phyloP scores from a whole-genome alignment of 2,329 filamentous ascomycete species.

The Botrytis fragariae region DNA sequence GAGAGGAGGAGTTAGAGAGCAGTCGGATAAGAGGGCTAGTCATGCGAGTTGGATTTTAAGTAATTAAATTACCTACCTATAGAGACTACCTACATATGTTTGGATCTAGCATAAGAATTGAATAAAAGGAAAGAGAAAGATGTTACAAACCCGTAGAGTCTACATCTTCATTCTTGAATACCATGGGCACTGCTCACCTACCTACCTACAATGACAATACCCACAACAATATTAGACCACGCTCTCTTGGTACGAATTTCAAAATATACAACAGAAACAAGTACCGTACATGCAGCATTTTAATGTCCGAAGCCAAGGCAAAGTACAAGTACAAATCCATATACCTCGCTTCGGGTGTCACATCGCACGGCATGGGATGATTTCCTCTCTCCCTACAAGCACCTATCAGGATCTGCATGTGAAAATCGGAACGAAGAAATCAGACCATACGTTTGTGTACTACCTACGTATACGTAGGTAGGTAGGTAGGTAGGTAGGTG shows the following conservation, averaged over 20 bases:
- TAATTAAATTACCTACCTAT: neutral
- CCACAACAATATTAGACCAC: neutral
- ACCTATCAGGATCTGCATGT: neutral
- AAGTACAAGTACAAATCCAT: neutral
- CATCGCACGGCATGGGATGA: neutral
- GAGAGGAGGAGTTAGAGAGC: constrained; percentile 20
- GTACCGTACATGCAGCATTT: neutral
- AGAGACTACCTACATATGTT: neutral
- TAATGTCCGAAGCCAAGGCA: neutral
- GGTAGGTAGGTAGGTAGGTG: no score
- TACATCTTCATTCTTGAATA: neutral
- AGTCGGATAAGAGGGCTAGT: neutral
- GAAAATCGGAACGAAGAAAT: neutral
- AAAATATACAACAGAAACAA: neutral
- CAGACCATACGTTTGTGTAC: neutral
- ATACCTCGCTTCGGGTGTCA: neutral
- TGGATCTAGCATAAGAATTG: neutral
- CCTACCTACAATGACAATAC: neutral
- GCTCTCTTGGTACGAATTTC: no score
- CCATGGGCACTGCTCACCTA: neutral
- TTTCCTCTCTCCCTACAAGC: neutral
- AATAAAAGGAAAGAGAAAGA: neutral
- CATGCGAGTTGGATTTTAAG: neutral
- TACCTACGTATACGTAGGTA: no score
- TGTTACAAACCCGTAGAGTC: neutral